Percentiles rank a stretch among this genome's conserved stretches.
phyloP scores from a whole-genome alignment of 2,329 filamentous ascomycete species.

The Sarocladiaceae sp. region DNA sequence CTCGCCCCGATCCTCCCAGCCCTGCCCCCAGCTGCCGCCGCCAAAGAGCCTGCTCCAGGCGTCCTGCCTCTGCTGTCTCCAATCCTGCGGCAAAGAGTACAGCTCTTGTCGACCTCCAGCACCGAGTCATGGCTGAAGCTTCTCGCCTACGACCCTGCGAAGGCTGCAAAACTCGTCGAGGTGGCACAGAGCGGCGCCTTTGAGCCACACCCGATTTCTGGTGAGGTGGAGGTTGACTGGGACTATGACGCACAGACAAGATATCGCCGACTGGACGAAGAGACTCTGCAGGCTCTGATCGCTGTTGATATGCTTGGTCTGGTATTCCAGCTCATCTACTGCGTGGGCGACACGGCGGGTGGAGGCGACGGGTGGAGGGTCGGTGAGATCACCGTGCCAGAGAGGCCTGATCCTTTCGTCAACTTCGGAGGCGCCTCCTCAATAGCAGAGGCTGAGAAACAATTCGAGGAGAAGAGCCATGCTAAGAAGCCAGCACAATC shows the following conservation, averaged over 20 bases:
- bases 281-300: slow-evolving; percentile 66
- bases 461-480: slow-evolving; percentile 32
- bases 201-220: slow-evolving; percentile 75
- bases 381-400: slow-evolving; percentile 58
- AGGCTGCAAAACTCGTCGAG: slow-evolving; percentile 51
- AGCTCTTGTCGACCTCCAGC: slow-evolving; percentile 54
- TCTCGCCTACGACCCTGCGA: slow-evolving; percentile 59
- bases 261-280: slow-evolving; percentile 65
- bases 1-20: slow-evolving; percentile 53
- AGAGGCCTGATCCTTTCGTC: slow-evolving; percentile 50
- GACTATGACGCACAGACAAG: slow-evolving; percentile 55
- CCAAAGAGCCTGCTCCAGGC: slow-evolving; percentile 48
- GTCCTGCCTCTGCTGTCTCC: slow-evolving; percentile 57
- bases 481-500: slow-evolving; percentile 15
- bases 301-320: slow-evolving; percentile 56
- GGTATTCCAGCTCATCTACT: slow-evolving; percentile 63
- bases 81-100: slow-evolving; percentile 59
- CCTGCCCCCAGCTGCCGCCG: slow-evolving; percentile 52
- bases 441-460: slow-evolving; percentile 56
- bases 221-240: slow-evolving; percentile 71
- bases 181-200: slow-evolving; percentile 57
- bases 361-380: slow-evolving; percentile 63
- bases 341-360: slow-evolving; percentile 56
- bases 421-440: slow-evolving; percentile 40
- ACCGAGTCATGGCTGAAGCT: slow-evolving; percentile 67